phyloP scores from a whole-genome alignment of 345 rosid species.

The Dovyalis caffra region DNA sequence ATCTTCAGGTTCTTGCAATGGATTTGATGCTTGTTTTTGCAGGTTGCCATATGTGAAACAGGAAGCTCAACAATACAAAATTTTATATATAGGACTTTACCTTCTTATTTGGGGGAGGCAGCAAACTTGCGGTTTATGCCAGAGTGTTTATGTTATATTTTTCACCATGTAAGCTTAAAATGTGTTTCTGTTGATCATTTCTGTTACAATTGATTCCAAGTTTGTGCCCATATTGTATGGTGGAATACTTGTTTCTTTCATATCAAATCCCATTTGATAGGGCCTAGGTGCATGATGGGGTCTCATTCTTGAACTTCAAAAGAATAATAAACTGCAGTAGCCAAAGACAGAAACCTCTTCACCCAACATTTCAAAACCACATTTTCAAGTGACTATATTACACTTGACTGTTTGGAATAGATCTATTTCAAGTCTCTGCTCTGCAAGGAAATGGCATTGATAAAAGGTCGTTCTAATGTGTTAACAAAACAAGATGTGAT shows the following conservation, averaged over 20 bases:
- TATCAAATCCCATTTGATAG: not conserved
- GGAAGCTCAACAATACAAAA: conserved; percentile 83
- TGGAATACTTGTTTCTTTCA: not conserved
- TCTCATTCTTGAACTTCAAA: not conserved
- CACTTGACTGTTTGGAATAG: not conserved
- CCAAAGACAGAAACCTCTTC: not conserved
- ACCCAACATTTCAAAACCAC: not conserved
- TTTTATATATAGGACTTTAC: conserved; percentile 81
- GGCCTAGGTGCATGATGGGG: too few relatives aligned
- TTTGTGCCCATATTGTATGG: not conserved
- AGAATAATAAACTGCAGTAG: not conserved
- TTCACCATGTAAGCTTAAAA: conserved; percentile 79
- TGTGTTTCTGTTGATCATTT: conserved; percentile 2
- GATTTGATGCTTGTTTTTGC: conserved; percentile 30
- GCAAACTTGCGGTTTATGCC: conserved; percentile 94
- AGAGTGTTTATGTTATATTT: conserved; percentile 88
- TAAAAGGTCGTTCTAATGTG: not conserved
- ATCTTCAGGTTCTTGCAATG: conserved; percentile 16
- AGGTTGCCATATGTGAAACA: conserved; percentile 75
- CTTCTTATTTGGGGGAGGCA: conserved; percentile 98
- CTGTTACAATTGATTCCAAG: too few relatives aligned
- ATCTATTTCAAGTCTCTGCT: not conserved
- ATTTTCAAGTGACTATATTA: not conserved
- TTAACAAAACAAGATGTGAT: not conserved
- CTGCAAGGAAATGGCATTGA: not conserved